Percentiles rank a stretch among this genome's conserved stretches.
phyloP scores from a whole-genome alignment of 1,284 basidiomycete genomes.

The Fomitopsis schrenkii region DNA sequence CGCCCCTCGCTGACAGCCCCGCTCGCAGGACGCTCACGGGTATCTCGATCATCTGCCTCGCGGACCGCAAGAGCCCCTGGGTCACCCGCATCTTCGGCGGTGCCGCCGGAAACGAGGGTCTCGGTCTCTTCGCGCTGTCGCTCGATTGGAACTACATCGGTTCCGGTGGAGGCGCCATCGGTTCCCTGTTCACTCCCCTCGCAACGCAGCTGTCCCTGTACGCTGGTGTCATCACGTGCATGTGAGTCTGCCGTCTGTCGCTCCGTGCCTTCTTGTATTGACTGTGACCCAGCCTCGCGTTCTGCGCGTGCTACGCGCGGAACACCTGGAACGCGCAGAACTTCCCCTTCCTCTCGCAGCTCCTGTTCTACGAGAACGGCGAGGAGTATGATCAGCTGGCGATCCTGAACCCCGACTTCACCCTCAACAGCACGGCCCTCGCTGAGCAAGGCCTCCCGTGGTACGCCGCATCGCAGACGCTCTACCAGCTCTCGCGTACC shows the following conservation, averaged over 20 bases:
- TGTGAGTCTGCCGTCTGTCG: not conserved
- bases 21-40: not conserved
- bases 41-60: constrained; percentile 5
- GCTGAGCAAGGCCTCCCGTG: constrained; percentile 3
- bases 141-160: constrained; percentile 40
- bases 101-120: constrained; percentile 36
- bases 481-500: not conserved
- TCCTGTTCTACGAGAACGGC: constrained; percentile 25
- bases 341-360: constrained; percentile 9
- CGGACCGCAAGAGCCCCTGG: constrained; percentile 7
- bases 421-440: constrained; percentile 6
- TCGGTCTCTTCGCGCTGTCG: constrained; percentile 44
- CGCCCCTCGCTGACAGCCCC: not conserved
- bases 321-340: constrained; percentile 7
- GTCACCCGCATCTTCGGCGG: constrained; percentile 45
- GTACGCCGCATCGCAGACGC: not conserved
- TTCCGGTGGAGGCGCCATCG: not conserved
- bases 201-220: constrained; percentile 6
- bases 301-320: constrained; percentile 2
- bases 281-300: not conserved
- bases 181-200: constrained; percentile 4
- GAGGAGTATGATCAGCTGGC: constrained; percentile 32
- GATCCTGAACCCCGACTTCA: constrained; percentile 3
- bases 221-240: not conserved
- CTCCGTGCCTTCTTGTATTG: not conserved